Evolutionary conservation across 31 red algal genomes (phyloP).

Genomic region (Asparagopsis taxiformis): DNA sequence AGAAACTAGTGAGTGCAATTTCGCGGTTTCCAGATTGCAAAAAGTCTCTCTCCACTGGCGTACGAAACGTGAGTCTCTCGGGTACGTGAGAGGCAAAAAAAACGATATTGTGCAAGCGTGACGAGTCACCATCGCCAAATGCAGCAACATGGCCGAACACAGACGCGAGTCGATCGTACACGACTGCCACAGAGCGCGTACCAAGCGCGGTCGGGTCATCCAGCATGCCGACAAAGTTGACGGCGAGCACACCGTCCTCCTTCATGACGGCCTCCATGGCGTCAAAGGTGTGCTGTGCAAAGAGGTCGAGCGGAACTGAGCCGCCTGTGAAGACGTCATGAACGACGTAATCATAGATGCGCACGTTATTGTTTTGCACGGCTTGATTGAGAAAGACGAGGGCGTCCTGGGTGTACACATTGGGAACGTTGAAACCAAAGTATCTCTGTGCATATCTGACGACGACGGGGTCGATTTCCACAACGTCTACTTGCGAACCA

Average conservation of each 20-base stretch:
- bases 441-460: slow-evolving; percentile 40
- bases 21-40: slow-evolving; percentile 36
- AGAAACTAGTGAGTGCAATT: background rate
- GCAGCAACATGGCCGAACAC: slow-evolving; percentile 54
- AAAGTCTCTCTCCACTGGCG: slow-evolving; percentile 10
- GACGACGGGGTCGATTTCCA: slow-evolving; percentile 67
- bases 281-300: slow-evolving; percentile 19
- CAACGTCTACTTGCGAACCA: slow-evolving; percentile 54
- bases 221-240: slow-evolving; percentile 61
- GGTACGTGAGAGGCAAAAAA: slow-evolving; percentile 21
- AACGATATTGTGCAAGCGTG: slow-evolving; percentile 23
- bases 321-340: slow-evolving; percentile 83
- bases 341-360: slow-evolving; percentile 63
- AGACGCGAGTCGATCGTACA: slow-evolving; percentile 35
- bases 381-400: slow-evolving; percentile 12
- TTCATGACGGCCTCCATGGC: slow-evolving; percentile 22
- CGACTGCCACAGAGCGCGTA: slow-evolving; percentile 25
- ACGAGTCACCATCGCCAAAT: slow-evolving; percentile 55
- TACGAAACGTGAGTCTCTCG: slow-evolving; percentile 17
- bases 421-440: slow-evolving; percentile 33
- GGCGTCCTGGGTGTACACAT: slow-evolving; percentile 45
- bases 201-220: slow-evolving; percentile 15
- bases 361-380: background rate
- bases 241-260: slow-evolving; percentile 61
- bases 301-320: slow-evolving; percentile 46